Base-by-base conservation (phyloP, 176 grass and related monocot species). In the Stipa capillata region DNA sequence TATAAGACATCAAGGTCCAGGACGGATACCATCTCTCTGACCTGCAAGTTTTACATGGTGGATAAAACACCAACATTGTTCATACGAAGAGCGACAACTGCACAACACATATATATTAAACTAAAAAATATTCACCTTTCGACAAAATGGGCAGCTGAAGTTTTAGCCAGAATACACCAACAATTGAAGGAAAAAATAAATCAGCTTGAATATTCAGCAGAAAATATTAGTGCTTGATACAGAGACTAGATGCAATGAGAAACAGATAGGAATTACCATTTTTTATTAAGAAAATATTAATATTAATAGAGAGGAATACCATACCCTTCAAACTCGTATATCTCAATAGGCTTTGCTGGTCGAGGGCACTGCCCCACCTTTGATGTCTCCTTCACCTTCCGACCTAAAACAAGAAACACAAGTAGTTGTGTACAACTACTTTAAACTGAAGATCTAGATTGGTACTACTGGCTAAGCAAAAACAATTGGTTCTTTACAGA, bases 311-410 rank as follows among this genome's bases (percentile, higher is more conserved):
- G 80, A 69, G 49, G 48, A 44, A 69, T 4, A 36, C 8, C 21
- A 8, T 84, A 98, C 92, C 95, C 85, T 84, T 98, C 92, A 83
- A 98, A 98, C 69, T 98, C 95, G 69, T 98, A 94, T 71, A 98
- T 92, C 81, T 98, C 95, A 8, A 98, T 89, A 40, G 95, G 92
- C 29, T 94, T 98, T 57, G 87, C 85, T 31, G 95, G 92, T 15
- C 89, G 83, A 24, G 90, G 81, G 61, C 89, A 93, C 82, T 92
- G 83, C 36, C 42, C 80, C 44, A 83, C 36, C 40, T 98, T 98
- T 55, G 92, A 98, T 20, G 92, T 83, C 58, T 98, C 95, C 78
- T 98, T 98, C 64, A 98, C 65, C 83, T 90, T 94, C 23, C 74
- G 45, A 89, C 83, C 95, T 98, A 68, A 65, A 69, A 86, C 2